Evolutionary conservation across 2,329 filamentous ascomycete genomes (phyloP).

Genomic region (Alternaria brassicae): DNA sequence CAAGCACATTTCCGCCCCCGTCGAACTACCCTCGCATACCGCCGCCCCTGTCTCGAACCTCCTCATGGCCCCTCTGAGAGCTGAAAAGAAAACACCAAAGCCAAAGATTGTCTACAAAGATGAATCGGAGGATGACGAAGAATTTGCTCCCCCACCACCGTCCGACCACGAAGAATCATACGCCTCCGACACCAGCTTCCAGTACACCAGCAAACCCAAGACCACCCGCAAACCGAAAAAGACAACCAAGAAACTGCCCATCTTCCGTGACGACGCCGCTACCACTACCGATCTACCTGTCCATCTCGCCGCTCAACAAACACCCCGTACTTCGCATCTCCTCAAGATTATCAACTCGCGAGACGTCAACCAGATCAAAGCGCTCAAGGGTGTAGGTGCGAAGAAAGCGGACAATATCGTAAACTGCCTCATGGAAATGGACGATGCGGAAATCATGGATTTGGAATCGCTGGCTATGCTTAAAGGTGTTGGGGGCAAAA

Average conservation of each 20-base stretch:
- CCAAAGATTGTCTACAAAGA: constrained; percentile 23
- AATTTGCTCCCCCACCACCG: constrained; percentile 48
- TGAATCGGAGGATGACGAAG: constrained; percentile 51
- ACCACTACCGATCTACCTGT: constrained; percentile 1
- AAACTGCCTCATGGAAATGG: constrained; percentile 56
- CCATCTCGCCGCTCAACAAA: constrained; percentile 38
- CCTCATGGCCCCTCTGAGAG: constrained; percentile 48
- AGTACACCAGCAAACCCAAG: constrained; percentile 45
- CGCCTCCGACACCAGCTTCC: constrained; percentile 49
- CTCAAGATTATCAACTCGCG: constrained; percentile 77
- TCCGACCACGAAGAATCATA: constrained; percentile 51
- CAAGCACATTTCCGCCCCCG: constrained; percentile 24
- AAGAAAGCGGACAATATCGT: constrained; percentile 70
- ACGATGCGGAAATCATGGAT: constrained; percentile 52
- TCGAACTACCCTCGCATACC: constrained; percentile 23
- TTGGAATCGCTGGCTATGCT: constrained; percentile 55
- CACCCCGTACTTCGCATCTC: constrained; percentile 68
- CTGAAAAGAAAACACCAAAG: constrained; percentile 32
- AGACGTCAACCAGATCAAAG: constrained; percentile 69
- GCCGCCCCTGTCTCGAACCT: constrained; percentile 34
- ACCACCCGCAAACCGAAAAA: constrained; percentile 43
- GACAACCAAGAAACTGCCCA: constrained; percentile 43
- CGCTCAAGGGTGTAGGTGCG: constrained; percentile 72
- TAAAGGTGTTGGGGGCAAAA: constrained; percentile 58
- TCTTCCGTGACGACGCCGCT: constrained; percentile 46